These are phyloP conservation scores for Starmerella sirachaensis DNA, from an alignment of 805 yeast species.

Conservation along the genomic window DNA sequence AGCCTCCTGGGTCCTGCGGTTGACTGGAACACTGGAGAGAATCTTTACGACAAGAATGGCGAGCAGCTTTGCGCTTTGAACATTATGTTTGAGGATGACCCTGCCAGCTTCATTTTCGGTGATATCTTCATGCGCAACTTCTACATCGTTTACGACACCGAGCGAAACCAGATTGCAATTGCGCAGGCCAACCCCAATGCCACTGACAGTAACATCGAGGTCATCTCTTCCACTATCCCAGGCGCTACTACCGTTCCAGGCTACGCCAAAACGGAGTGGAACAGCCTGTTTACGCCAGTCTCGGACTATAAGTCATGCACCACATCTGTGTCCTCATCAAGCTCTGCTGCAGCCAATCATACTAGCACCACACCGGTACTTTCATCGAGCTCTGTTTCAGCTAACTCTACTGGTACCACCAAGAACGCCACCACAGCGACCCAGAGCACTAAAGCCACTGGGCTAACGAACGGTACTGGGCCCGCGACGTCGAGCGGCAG, in stretches of 20 bases:
- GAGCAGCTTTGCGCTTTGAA: conserved; percentile 20
- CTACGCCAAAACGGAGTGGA: conserved; percentile 7
- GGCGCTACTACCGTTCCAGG: conserved; percentile 11
- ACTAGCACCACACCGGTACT: too few species aligned
- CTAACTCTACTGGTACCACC: too few species aligned
- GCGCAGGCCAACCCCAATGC: conserved; percentile 36
- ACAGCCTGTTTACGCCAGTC: background rate
- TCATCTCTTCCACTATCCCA: conserved; percentile 14
- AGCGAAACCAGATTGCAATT: conserved; percentile 42
- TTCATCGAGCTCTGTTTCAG: too few species aligned
- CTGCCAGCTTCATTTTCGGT: conserved; percentile 39
- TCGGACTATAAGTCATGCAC: background rate
- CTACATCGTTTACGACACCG: conserved; percentile 57
- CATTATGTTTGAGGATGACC: conserved; percentile 23
- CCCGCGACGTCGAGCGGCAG: too few species aligned
- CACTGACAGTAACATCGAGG: conserved; percentile 20
- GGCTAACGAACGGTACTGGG: too few species aligned
- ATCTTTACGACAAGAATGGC: background rate
- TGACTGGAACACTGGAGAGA: conserved; percentile 13
- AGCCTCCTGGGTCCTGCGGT: conserved; percentile 8
- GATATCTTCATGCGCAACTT: conserved; percentile 54
- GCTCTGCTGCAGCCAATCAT: too few species aligned
- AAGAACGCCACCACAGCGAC: too few species aligned
- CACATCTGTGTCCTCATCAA: too few species aligned
- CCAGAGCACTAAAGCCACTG: too few species aligned